A percentile compares a stretch with the other conserved stretches of the same genome.
Evolutionary conservation across 169 alveolate genomes (phyloP).

Genomic region (Plasmodium inui): DNA sequence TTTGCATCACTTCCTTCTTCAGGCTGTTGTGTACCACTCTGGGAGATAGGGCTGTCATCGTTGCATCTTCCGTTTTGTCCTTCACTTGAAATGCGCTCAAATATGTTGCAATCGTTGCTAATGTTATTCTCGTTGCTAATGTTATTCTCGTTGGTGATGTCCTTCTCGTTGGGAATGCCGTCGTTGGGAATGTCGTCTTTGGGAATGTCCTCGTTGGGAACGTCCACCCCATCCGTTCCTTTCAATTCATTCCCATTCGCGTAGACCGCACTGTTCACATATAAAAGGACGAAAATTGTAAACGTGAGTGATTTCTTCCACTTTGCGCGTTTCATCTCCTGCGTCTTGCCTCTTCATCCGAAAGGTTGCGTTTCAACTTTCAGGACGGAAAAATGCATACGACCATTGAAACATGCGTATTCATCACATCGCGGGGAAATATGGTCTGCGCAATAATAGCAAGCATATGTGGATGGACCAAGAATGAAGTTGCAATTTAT

Average conservation of each 20-base stretch:
- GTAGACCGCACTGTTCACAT: constrained; percentile 13
- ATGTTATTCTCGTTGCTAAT: not conserved
- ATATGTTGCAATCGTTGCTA: not conserved
- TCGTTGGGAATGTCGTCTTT: too few species aligned
- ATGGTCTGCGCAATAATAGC: not conserved
- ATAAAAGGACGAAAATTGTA: constrained; percentile 6
- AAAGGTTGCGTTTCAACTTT: not conserved
- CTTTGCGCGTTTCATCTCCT: constrained; percentile 37
- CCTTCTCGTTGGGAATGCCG: not conserved
- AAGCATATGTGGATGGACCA: not conserved
- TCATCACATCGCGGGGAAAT: not conserved
- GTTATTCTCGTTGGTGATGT: too few species aligned
- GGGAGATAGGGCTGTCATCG: not conserved
- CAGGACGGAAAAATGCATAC: not conserved
- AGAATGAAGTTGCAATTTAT: not conserved
- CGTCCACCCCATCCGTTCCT: not conserved
- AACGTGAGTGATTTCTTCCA: constrained; percentile 25
- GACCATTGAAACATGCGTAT: not conserved
- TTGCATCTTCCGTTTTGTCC: not conserved
- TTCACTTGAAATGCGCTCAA: not conserved
- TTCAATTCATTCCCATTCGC: constrained; percentile 4
- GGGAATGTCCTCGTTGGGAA: constrained; percentile 1
- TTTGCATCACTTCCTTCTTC: not conserved
- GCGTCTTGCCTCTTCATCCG: not conserved
- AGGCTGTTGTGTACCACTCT: not conserved